Percentiles rank a stretch among this genome's conserved stretches.
phyloP scores from a whole-genome alignment of 1,284 basidiomycete species.

The Cryptococcus sp. region DNA sequence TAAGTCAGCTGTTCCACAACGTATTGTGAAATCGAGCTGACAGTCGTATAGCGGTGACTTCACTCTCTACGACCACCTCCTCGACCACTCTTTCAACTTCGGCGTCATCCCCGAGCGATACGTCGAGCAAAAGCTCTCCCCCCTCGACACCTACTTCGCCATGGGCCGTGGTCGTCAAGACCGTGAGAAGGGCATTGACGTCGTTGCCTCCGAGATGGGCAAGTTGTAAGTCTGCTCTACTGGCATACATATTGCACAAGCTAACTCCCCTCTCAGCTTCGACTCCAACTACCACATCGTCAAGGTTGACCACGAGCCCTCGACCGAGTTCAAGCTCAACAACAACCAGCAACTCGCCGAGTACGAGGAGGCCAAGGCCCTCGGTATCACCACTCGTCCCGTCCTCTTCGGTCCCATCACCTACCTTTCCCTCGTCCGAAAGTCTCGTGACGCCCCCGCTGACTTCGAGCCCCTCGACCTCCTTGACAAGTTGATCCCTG shows the following conservation, averaged over 20 bases:
- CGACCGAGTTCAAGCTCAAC: conserved; percentile 91
- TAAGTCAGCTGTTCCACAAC: conserved; percentile 53
- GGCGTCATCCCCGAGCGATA: conserved; percentile 97
- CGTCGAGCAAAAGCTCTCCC: conserved; percentile 78
- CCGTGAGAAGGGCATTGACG: conserved; percentile 81
- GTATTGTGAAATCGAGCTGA: neutral
- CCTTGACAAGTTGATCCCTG: conserved; percentile 81
- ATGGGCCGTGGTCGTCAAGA: conserved; percentile 98
- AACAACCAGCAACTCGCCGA: conserved; percentile 95
- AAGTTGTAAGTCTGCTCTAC: conserved; percentile 71
- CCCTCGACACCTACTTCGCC: conserved; percentile 93
- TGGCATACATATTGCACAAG: conserved; percentile 53
- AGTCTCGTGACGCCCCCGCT: conserved; percentile 78
- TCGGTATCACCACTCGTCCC: conserved; percentile 89
- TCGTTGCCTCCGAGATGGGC: conserved; percentile 99
- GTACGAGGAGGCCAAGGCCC: conserved; percentile 91
- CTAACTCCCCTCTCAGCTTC: conserved; percentile 65
- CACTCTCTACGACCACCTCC: conserved; percentile 97
- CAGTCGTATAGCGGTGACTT: conserved; percentile 78
- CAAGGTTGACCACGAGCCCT: conserved; percentile 92
- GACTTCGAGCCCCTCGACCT: conserved; percentile 90
- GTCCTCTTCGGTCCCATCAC: conserved; percentile 95
- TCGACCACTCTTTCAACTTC: conserved; percentile 96
- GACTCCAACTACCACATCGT: conserved; percentile 99
- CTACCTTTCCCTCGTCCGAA: conserved; percentile 92